These are phyloP conservation scores for Ploettnerulaceae sp. DNA, from an alignment of 2,329 filamentous ascomycete species.

Conservation along the genomic window DNA sequence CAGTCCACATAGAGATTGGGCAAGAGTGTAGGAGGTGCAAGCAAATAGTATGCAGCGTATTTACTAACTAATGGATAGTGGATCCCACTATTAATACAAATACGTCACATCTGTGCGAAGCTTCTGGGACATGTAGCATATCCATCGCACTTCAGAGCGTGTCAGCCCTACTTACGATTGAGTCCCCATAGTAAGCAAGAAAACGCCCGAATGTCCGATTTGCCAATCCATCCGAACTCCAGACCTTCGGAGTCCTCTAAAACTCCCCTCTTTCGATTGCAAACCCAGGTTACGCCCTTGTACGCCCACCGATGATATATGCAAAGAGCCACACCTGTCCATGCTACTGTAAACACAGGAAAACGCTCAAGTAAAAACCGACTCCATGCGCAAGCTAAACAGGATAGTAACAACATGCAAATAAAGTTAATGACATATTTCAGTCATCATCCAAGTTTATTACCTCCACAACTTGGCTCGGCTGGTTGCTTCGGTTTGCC, in stretches of 20 bases:
- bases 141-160: too few relatives aligned
- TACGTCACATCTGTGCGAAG: too few relatives aligned
- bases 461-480: conserved; percentile 4
- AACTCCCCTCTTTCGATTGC: neutral
- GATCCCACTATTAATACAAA: too few relatives aligned
- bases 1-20: too few relatives aligned
- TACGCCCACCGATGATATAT: conserved; percentile 5
- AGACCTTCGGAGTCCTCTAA: neutral
- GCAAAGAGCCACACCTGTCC: conserved; percentile 7
- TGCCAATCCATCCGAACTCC: conserved; percentile 1
- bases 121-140: too few relatives aligned
- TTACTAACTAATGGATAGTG: too few relatives aligned
- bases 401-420: neutral
- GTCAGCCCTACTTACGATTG: too few relatives aligned
- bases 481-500: neutral
- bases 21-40: too few relatives aligned
- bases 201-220: too few relatives aligned
- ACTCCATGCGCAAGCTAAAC: neutral
- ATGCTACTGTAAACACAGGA: neutral
- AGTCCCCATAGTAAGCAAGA: too few relatives aligned
- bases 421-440: neutral
- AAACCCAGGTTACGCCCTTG: neutral
- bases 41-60: too few relatives aligned
- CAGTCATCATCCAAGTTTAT: conserved; percentile 8
- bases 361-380: neutral